Percentiles rank a stretch among this genome's conserved stretches.
These are phyloP conservation scores for Grosmannia serpens DNA, from an alignment of 2,329 filamentous ascomycete genomes.

Conservation along the genomic window DNA sequence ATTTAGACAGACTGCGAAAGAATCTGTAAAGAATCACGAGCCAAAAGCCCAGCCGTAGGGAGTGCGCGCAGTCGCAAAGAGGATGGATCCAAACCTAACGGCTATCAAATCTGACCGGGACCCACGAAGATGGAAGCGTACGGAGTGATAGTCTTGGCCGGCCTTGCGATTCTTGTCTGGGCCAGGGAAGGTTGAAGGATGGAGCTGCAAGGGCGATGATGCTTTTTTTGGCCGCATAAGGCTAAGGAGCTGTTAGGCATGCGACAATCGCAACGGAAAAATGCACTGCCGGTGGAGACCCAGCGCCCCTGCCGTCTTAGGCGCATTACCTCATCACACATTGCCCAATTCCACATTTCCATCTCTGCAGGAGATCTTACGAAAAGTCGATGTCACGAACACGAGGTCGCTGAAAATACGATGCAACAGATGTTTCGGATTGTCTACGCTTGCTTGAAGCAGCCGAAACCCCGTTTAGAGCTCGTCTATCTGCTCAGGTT, in stretches of 20 bases:
- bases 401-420: too few species aligned
- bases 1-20: not conserved
- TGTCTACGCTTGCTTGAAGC: too few species aligned
- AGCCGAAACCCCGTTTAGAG: constrained; percentile 1
- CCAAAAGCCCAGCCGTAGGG: not conserved
- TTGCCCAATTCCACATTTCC: too few species aligned
- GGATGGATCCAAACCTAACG: not conserved
- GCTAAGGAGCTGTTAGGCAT: not conserved
- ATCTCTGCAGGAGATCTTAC: too few species aligned
- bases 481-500: constrained; percentile 4
- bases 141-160: not conserved
- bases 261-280: not conserved
- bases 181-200: not conserved
- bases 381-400: too few species aligned
- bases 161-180: not conserved
- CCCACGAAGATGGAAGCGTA: not conserved
- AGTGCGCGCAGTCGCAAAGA: not conserved
- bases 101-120: not conserved
- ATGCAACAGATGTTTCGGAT: too few species aligned
- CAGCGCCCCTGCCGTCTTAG: not conserved
- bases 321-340: not conserved
- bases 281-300: not conserved
- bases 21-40: not conserved
- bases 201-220: not conserved
- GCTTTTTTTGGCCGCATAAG: not conserved